Evolutionary conservation across 371 early-diverging fungal genomes (phyloP).

Genomic region (Lichtheimia ornata): DNA sequence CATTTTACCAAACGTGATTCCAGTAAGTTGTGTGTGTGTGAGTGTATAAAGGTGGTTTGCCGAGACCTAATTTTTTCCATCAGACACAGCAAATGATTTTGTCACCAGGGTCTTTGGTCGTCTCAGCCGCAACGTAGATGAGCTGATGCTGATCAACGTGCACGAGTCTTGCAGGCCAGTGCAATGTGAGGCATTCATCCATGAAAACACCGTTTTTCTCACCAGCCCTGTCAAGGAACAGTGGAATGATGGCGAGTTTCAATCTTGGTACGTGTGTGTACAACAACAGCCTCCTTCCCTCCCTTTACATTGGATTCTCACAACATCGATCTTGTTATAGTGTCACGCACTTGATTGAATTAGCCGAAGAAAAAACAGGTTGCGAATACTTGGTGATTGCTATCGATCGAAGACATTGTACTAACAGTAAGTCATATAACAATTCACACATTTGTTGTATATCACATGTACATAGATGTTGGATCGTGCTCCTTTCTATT

Average conservation of each 20-base stretch:
- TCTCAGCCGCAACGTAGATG: constrained; percentile 25
- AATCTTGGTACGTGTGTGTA: constrained; percentile 39
- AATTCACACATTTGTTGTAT: background rate
- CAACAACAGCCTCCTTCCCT: no score
- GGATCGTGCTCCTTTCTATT: background rate
- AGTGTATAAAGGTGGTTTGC: background rate
- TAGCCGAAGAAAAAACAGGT: constrained; percentile 52
- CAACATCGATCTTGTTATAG: constrained; percentile 19
- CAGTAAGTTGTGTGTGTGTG: constrained; percentile 4
- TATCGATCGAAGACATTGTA: constrained; percentile 23
- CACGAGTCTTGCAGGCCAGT: constrained; percentile 18
- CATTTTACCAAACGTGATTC: constrained; percentile 13
- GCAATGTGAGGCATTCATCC: constrained; percentile 48
- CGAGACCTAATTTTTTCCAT: background rate
- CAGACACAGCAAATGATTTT: constrained; percentile 23
- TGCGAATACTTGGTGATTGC: constrained; percentile 39
- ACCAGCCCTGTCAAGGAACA: constrained; percentile 33
- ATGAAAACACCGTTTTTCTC: constrained; percentile 43
- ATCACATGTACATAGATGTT: constrained; percentile 3
- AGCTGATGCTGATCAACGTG: constrained; percentile 31
- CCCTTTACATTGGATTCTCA: background rate
- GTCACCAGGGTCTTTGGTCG: constrained; percentile 39
- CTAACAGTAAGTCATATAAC: constrained; percentile 8
- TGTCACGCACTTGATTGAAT: constrained; percentile 46
- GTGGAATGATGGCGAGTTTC: constrained; percentile 50